A percentile compares a stretch with the other conserved stretches of the same genome.
phyloP scores from a whole-genome alignment of 306 rosid species.

The Arachis stenosperma region DNA sequence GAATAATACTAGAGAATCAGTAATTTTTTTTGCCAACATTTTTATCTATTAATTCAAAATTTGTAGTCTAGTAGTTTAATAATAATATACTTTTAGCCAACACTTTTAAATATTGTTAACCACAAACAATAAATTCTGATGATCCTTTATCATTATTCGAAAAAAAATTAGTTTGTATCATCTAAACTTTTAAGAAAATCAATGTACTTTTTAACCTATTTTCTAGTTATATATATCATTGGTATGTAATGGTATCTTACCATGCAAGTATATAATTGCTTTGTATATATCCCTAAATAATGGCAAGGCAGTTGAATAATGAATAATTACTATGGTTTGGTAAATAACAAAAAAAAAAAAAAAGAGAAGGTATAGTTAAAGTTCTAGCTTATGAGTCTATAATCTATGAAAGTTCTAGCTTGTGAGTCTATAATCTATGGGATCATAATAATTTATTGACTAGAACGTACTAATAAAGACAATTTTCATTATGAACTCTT shows the following conservation, averaged over 20 bases:
- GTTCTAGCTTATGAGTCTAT: background rate
- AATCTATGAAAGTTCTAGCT: background rate
- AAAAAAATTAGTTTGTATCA: too few relatives aligned
- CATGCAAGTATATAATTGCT: background rate
- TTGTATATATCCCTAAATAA: background rate
- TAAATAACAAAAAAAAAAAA: background rate
- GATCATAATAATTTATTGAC: background rate
- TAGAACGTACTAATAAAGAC: background rate
- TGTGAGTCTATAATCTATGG: background rate
- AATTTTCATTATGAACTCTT: background rate
- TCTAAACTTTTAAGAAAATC: too few relatives aligned
- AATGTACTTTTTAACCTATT: too few relatives aligned
- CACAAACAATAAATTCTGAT: too few relatives aligned
- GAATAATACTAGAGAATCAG: too few relatives aligned
- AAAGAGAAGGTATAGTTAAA: background rate
- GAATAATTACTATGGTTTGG: conserved; percentile 9
- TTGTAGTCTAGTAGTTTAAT: too few relatives aligned
- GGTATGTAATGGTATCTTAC: background rate
- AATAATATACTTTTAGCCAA: too few relatives aligned
- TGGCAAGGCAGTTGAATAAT: background rate
- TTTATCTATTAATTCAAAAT: too few relatives aligned
- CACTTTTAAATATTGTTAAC: too few relatives aligned
- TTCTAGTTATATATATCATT: background rate
- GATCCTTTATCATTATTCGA: too few relatives aligned
- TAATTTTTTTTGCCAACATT: too few relatives aligned